Evolutionary conservation across 805 yeast species (phyloP).

Genomic region (Kluyveromyces dobzhanskii): DNA sequence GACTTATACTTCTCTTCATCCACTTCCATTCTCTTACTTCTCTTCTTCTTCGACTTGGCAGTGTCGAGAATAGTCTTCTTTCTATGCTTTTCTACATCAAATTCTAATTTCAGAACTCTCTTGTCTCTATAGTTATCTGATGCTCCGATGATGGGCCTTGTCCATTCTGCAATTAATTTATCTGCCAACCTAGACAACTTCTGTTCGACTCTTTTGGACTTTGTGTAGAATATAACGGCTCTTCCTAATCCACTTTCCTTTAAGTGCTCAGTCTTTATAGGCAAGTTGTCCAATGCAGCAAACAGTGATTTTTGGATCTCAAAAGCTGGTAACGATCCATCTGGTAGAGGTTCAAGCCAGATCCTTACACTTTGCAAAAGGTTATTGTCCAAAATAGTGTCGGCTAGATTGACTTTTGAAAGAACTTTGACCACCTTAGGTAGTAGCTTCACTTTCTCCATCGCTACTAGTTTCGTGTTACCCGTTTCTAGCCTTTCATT

Average conservation of each 20-base stretch:
- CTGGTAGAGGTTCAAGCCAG: slow-evolving; percentile 98
- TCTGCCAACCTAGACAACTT: slow-evolving; percentile 83
- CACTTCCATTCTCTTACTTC: slow-evolving; percentile 16
- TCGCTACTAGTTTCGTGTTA: slow-evolving; percentile 33
- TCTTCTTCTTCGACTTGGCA: slow-evolving; percentile 28
- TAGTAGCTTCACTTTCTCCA: slow-evolving; percentile 64
- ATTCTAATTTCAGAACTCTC: slow-evolving; percentile 58
- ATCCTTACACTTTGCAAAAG: slow-evolving; percentile 85
- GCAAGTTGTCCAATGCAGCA: slow-evolving; percentile 62
- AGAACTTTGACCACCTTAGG: slow-evolving; percentile 71
- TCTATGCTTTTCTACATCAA: slow-evolving; percentile 49
- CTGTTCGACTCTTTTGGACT: slow-evolving; percentile 83
- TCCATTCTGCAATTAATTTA: slow-evolving; percentile 91
- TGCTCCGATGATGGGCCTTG: slow-evolving; percentile 93
- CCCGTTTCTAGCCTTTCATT: slow-evolving; percentile 36
- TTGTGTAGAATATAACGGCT: slow-evolving; percentile 86
- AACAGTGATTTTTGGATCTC: slow-evolving; percentile 89
- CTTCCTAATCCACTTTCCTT: slow-evolving; percentile 94
- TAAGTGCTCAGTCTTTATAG: slow-evolving; percentile 91
- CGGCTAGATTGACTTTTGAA: slow-evolving; percentile 77
- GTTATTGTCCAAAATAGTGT: slow-evolving; percentile 89
- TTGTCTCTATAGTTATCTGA: slow-evolving; percentile 91
- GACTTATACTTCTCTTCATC: slow-evolving; percentile 20
- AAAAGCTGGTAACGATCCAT: slow-evolving; percentile 95
- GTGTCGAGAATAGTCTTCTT: slow-evolving; percentile 28